phyloP scores from a whole-genome alignment of 768 basidiomycete genomes.

The Saitozyma sp. region DNA sequence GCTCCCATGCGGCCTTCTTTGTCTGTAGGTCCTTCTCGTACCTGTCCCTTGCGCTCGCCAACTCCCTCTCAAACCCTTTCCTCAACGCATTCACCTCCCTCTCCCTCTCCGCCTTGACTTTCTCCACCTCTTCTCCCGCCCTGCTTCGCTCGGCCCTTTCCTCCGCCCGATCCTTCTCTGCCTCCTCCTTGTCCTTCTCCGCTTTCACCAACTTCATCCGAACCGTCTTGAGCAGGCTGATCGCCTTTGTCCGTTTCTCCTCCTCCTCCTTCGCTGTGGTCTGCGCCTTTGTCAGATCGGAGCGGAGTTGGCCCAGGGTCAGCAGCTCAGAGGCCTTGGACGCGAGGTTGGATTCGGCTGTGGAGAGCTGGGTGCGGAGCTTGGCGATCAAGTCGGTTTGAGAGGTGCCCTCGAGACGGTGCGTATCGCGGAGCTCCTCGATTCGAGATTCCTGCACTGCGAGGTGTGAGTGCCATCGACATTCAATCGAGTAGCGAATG shows the following conservation, averaged over 20 bases:
- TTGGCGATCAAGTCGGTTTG: slow-evolving; percentile 72
- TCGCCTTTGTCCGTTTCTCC: slow-evolving; percentile 92
- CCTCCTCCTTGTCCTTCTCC: slow-evolving; percentile 88
- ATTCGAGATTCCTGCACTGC: slow-evolving; percentile 80
- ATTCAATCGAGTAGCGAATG: background rate
- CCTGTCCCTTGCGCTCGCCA: slow-evolving; percentile 62
- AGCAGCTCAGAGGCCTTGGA: slow-evolving; percentile 56
- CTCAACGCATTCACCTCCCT: slow-evolving; percentile 57
- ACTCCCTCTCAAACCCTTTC: slow-evolving; percentile 65
- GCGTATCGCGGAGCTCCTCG: slow-evolving; percentile 80
- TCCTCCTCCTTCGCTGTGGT: slow-evolving; percentile 83
- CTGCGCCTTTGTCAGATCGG: slow-evolving; percentile 66
- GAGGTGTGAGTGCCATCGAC: background rate
- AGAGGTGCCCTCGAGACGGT: slow-evolving; percentile 75
- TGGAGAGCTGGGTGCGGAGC: slow-evolving; percentile 66
- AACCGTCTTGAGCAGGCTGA: slow-evolving; percentile 90
- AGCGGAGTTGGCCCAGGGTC: slow-evolving; percentile 63
- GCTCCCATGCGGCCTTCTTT: slow-evolving; percentile 70
- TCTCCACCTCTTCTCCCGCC: slow-evolving; percentile 67
- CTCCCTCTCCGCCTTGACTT: slow-evolving; percentile 61
- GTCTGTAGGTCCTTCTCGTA: slow-evolving; percentile 72
- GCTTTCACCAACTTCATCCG: slow-evolving; percentile 93
- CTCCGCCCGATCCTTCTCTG: slow-evolving; percentile 65
- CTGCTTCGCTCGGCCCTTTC: slow-evolving; percentile 56
- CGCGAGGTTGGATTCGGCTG: slow-evolving; percentile 67